Conservation (phyloP, 345 rosid species). For the Citrus glauca region DNA sequence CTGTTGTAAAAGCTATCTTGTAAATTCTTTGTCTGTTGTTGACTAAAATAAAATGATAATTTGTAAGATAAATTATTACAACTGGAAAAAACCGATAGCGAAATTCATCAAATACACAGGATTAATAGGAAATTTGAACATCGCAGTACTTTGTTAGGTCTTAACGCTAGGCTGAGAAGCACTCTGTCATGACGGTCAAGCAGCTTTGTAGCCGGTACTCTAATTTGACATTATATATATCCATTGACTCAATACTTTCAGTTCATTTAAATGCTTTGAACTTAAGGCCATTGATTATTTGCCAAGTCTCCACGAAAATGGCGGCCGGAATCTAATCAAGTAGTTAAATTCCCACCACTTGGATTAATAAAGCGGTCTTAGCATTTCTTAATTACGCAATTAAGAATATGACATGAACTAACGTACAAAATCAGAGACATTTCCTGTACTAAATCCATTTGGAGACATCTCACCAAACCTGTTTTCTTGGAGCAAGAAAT, state of each 20-base stretch:
- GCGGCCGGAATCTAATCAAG: neutral
- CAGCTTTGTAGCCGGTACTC: no score
- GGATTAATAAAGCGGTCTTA: slow-evolving; percentile 11
- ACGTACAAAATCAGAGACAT: slow-evolving; percentile 29
- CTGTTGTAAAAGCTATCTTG: no score
- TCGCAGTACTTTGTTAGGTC: no score
- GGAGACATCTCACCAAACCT: slow-evolving; percentile 20
- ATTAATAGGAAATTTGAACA: no score
- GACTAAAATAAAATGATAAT: no score
- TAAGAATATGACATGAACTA: slow-evolving; percentile 17
- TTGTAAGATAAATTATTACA: no score
- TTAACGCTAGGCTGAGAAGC: no score
- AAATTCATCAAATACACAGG: no score
- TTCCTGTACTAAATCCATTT: slow-evolving; percentile 16
- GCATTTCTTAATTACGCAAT: neutral
- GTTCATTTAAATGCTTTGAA: neutral
- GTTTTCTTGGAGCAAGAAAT: neutral
- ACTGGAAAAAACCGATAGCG: no score
- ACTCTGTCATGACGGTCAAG: no score
- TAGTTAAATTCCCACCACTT: neutral
- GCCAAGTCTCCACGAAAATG: neutral
- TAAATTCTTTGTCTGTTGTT: no score
- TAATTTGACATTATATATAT: no score
- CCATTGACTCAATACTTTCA: neutral
- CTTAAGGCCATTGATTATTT: neutral